Evolutionary conservation across 352 stramenopile genomes (phyloP).

Genomic region (Pythium coloratum): DNA sequence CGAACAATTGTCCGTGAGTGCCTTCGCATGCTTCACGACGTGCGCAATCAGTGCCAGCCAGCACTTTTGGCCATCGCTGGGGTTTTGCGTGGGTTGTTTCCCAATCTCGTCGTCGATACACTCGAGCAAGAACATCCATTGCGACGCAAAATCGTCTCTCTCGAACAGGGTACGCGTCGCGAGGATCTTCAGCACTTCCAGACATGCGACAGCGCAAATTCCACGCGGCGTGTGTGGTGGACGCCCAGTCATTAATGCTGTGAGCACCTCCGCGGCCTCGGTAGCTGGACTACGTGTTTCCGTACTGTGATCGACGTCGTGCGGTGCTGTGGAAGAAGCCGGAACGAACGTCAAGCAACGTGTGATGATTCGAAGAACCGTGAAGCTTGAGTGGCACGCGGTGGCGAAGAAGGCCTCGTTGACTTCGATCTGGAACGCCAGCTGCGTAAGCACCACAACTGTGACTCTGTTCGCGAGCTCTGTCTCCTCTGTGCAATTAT

Average conservation of each 20-base stretch:
- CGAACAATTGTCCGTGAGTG: constrained; percentile 43
- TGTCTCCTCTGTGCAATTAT: constrained; percentile 39
- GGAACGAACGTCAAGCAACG: constrained; percentile 27
- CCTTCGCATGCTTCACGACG: constrained; percentile 47
- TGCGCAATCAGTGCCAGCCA: constrained; percentile 65
- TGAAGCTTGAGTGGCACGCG: constrained; percentile 54
- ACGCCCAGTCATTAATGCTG: constrained; percentile 20
- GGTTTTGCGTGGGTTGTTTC: constrained; percentile 2
- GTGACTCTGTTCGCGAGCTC: constrained; percentile 27
- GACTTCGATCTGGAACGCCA: constrained; percentile 48
- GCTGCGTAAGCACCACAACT: constrained; percentile 41
- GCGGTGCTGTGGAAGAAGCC: neutral
- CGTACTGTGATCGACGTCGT: neutral
- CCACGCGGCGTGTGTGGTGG: constrained; percentile 5
- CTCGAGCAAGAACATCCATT: constrained; percentile 66
- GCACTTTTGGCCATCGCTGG: constrained; percentile 43
- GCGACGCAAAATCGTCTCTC: constrained; percentile 57
- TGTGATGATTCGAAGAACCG: constrained; percentile 44
- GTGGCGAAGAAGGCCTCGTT: constrained; percentile 52
- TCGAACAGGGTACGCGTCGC: constrained; percentile 45
- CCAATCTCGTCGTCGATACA: constrained; percentile 39
- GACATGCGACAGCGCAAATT: constrained; percentile 33
- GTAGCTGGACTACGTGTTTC: neutral
- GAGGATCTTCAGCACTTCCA: constrained; percentile 44
- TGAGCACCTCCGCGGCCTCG: neutral